Evolutionary conservation across 495 filamentous ascomycete species (phyloP).

Genomic region (Penicillium argentinense): DNA sequence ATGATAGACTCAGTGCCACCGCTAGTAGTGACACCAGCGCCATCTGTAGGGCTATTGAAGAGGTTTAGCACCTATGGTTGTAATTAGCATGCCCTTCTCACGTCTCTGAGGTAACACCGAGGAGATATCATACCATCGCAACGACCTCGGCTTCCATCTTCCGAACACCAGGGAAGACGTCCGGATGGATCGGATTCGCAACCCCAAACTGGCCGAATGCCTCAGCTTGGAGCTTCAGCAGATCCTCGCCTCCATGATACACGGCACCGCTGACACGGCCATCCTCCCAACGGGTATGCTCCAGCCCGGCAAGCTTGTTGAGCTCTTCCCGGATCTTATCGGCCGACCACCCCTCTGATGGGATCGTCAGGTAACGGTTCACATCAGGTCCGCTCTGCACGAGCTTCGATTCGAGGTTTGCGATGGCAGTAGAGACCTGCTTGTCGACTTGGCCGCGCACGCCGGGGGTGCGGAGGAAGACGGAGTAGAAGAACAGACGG

Average conservation of each 20-base stretch:
- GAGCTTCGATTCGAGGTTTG: constrained; percentile 77
- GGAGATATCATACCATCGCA: constrained; percentile 66
- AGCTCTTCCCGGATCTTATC: constrained; percentile 81
- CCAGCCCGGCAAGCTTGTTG: constrained; percentile 73
- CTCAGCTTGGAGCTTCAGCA: constrained; percentile 83
- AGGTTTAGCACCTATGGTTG: constrained; percentile 64
- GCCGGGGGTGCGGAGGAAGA: constrained; percentile 83
- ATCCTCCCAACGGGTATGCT: constrained; percentile 96
- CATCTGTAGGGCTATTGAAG: constrained; percentile 85
- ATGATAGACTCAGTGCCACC: constrained; percentile 96
- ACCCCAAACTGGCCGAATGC: constrained; percentile 93
- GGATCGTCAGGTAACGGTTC: constrained; percentile 72
- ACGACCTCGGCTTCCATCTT: constrained; percentile 99
- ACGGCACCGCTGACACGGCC: constrained; percentile 92
- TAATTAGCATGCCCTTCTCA: constrained; percentile 1
- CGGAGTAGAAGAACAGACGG: constrained; percentile 73
- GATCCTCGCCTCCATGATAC: constrained; percentile 87
- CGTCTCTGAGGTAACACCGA: not conserved
- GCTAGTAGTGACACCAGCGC: constrained; percentile 85
- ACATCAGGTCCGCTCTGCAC: constrained; percentile 70
- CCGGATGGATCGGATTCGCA: constrained; percentile 97
- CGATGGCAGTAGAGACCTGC: constrained; percentile 65
- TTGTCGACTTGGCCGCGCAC: constrained; percentile 79
- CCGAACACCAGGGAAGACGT: constrained; percentile 95
- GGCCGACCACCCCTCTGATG: constrained; percentile 80